These are phyloP conservation scores for Tetrapisispora iriomotensis DNA, from an alignment of 805 yeast genomes.

Conservation along the genomic window DNA sequence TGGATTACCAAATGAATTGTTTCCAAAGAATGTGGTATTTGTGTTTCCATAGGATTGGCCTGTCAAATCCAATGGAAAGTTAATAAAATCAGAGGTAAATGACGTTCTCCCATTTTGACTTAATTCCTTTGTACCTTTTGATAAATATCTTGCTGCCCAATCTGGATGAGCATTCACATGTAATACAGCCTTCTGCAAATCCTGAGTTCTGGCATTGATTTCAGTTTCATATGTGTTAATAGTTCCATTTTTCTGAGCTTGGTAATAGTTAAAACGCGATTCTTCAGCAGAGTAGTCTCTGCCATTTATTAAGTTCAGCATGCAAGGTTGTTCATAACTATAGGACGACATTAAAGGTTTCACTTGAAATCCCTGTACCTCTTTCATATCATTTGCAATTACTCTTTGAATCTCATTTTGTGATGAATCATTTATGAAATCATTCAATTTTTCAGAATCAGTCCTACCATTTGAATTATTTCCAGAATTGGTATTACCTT, in stretches of 20 bases:
- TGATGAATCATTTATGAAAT: slow-evolving; percentile 18
- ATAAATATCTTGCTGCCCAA: slow-evolving; percentile 50
- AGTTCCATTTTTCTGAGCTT: slow-evolving; percentile 32
- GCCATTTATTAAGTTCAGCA: slow-evolving; percentile 38
- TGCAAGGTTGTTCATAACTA: slow-evolving; percentile 41
- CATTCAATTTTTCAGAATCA: slow-evolving; percentile 12
- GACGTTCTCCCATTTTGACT: slow-evolving; percentile 18
- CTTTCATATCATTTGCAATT: slow-evolving; percentile 18
- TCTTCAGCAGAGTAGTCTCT: slow-evolving; percentile 51
- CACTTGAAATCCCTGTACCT: slow-evolving; percentile 17
- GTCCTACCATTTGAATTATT: background rate
- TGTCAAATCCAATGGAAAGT: slow-evolving; percentile 28
- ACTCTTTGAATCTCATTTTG: slow-evolving; percentile 23
- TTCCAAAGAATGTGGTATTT: slow-evolving; percentile 9
- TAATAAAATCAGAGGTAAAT: slow-evolving; percentile 26
- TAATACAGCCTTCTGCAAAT: slow-evolving; percentile 36
- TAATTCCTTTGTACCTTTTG: slow-evolving; percentile 32
- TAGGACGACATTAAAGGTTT: slow-evolving; percentile 35
- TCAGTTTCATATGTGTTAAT: slow-evolving; percentile 34
- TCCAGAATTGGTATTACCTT: background rate
- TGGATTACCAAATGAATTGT: slow-evolving; percentile 5
- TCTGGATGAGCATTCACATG: slow-evolving; percentile 33
- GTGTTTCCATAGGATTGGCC: slow-evolving; percentile 10
- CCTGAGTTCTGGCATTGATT: slow-evolving; percentile 35
- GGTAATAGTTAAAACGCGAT: slow-evolving; percentile 36